Conservation (phyloP, 2,329 filamentous ascomycete species). For the Diplodia sapinea region DNA sequence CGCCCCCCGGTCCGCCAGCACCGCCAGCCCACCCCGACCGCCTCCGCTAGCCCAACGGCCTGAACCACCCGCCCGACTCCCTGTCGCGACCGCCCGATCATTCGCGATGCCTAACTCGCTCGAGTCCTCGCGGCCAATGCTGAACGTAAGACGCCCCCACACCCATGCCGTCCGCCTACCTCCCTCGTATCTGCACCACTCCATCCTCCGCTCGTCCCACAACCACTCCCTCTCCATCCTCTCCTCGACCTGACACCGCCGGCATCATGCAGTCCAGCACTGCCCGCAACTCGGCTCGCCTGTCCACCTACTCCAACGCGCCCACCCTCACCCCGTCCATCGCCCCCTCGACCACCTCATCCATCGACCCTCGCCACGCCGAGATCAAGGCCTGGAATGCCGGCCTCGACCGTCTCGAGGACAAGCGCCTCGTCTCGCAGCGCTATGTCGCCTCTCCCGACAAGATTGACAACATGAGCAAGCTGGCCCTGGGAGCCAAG, state of each 20-base stretch:
- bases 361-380: slow-evolving; percentile 57
- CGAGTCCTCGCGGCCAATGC: slow-evolving; percentile 49
- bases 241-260: slow-evolving; percentile 22
- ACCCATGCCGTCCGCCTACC: slow-evolving; percentile 32
- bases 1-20: slow-evolving; percentile 10
- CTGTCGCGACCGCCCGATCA: slow-evolving; percentile 15
- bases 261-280: slow-evolving; percentile 34
- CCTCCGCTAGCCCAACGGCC: slow-evolving; percentile 18
- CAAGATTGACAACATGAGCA: slow-evolving; percentile 81
- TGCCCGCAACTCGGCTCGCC: slow-evolving; percentile 50
- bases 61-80: slow-evolving; percentile 14
- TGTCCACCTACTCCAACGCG: slow-evolving; percentile 58
- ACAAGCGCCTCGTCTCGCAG: slow-evolving; percentile 82
- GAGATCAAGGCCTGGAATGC: slow-evolving; percentile 79
- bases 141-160: slow-evolving; percentile 46
- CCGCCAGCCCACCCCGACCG: too few species aligned
- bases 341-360: slow-evolving; percentile 49
- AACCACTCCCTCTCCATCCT: slow-evolving; percentile 27
- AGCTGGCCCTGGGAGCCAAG: slow-evolving; percentile 87
- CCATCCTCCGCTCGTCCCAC: slow-evolving; percentile 39
- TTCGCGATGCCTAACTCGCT: slow-evolving; percentile 47
- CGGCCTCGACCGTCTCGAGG: slow-evolving; percentile 85
- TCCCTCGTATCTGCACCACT: slow-evolving; percentile 13
- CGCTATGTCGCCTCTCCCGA: slow-evolving; percentile 78
- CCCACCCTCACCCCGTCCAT: slow-evolving; percentile 59